Conservation (phyloP, 2,329 filamentous ascomycete genomes). For the Trichophyton verrucosum region DNA sequence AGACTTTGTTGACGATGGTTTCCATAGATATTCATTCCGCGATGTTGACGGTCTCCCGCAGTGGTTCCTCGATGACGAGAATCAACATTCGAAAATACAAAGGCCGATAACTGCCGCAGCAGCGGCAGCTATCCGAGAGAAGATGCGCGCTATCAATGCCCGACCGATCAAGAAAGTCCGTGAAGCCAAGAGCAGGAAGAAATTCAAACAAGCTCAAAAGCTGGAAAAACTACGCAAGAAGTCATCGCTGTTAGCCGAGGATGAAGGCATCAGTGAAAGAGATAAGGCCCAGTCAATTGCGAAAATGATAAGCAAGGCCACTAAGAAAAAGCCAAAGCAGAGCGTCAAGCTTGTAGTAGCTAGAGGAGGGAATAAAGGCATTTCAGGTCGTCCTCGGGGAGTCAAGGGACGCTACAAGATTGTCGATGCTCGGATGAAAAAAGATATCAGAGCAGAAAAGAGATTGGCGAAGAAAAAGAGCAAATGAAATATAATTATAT, state of each 20-base stretch:
- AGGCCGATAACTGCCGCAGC: conserved; percentile 87
- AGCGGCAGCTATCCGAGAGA: conserved; percentile 85
- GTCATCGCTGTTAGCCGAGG: conserved; percentile 74
- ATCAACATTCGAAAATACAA: conserved; percentile 66
- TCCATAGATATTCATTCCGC: conserved; percentile 85
- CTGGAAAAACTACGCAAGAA: conserved; percentile 97
- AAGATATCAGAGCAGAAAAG: conserved; percentile 84
- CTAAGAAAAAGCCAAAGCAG: conserved; percentile 73
- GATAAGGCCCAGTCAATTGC: conserved; percentile 82
- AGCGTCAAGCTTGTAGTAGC: conserved; percentile 84
- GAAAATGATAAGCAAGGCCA: conserved; percentile 67
- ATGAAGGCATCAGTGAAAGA: conserved; percentile 87
- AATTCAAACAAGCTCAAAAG: conserved; percentile 80
- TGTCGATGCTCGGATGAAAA: conserved; percentile 90
- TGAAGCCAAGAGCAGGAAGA: conserved; percentile 93
- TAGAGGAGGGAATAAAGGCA: conserved; percentile 67
- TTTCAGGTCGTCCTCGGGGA: conserved; percentile 74
- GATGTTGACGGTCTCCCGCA: conserved; percentile 86
- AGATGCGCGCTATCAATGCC: conserved; percentile 81
- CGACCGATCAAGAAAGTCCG: conserved; percentile 98
- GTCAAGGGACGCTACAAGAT: conserved; percentile 97
- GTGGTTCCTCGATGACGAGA: conserved; percentile 95
- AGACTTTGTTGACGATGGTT: conserved; percentile 78
- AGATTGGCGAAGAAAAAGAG: conserved; percentile 54
- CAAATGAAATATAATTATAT: neutral